Evolutionary conservation across 2,329 filamentous ascomycete genomes (phyloP).

Genomic region (Aspergillus aculeatinus): DNA sequence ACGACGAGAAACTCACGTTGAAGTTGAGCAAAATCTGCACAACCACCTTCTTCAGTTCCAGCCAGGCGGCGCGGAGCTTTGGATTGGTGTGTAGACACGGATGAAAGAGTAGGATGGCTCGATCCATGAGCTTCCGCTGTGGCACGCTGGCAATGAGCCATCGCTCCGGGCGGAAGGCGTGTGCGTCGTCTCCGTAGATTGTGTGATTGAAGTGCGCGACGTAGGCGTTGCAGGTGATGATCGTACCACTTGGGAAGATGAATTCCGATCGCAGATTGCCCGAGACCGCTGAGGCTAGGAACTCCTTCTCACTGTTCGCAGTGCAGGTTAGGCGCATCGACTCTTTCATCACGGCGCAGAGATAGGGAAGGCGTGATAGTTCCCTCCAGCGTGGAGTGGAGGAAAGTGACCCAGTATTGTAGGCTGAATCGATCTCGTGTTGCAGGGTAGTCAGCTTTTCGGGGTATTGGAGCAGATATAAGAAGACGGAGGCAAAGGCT

Average conservation of each 20-base stretch:
- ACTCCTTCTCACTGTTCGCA: background rate
- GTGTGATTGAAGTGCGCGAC: conserved; percentile 1
- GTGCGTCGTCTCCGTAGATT: conserved; percentile 9
- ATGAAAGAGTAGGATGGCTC: conserved; percentile 8
- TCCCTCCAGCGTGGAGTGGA: conserved; percentile 9
- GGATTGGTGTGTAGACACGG: background rate
- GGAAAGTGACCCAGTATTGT: background rate
- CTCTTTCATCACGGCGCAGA: conserved; percentile 22
- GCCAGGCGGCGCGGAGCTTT: conserved; percentile 12
- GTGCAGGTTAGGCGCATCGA: conserved; percentile 10
- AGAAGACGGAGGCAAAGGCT: conserved; percentile 12
- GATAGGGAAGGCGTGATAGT: conserved; percentile 8
- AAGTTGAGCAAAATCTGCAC: conserved; percentile 17
- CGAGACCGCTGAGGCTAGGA: background rate
- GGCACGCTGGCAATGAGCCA: conserved; percentile 12
- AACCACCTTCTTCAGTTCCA: conserved; percentile 17
- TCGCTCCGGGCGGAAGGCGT: conserved; percentile 16
- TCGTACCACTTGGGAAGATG: background rate
- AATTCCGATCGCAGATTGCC: background rate
- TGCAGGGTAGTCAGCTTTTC: conserved; percentile 6
- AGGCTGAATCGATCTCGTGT: conserved; percentile 12
- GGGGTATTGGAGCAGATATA: conserved; percentile 6
- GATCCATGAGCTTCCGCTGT: conserved; percentile 12
- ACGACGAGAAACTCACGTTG: conserved; percentile 8
- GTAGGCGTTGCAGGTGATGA: conserved; percentile 11